Evolutionary conservation across 2,329 filamentous ascomycete genomes (phyloP).

Genomic region (Aspergillus fijiensis): DNA sequence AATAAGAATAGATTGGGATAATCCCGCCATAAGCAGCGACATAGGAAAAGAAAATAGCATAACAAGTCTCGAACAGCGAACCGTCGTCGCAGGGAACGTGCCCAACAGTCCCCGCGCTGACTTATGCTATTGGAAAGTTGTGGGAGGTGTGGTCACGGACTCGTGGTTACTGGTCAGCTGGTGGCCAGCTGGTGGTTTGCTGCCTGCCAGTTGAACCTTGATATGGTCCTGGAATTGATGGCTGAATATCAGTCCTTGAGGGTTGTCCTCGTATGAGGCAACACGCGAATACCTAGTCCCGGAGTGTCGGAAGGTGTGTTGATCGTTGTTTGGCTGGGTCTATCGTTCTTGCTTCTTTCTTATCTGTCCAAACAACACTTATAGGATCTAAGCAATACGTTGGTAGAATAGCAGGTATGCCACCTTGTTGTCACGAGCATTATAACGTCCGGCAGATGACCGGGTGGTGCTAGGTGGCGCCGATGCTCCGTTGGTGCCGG

Average conservation of each 20-base stretch:
- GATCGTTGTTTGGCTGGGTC: background rate
- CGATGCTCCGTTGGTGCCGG: slow-evolving; percentile 59
- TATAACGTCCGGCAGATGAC: slow-evolving; percentile 57
- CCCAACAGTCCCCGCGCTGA: background rate
- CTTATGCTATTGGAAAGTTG: background rate
- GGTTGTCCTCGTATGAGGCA: background rate
- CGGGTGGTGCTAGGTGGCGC: slow-evolving; percentile 58
- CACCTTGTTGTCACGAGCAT: slow-evolving; percentile 87
- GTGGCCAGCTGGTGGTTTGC: background rate
- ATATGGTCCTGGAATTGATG: background rate
- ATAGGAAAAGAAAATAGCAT: background rate
- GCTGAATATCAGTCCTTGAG: background rate
- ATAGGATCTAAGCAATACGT: slow-evolving; percentile 53
- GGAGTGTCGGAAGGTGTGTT: background rate
- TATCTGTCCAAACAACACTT: background rate
- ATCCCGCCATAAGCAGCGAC: slow-evolving; percentile 6
- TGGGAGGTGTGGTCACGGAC: background rate
- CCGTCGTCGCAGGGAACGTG: background rate
- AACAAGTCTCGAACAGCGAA: background rate
- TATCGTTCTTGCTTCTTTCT: background rate
- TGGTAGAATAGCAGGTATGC: slow-evolving; percentile 97
- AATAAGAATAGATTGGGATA: slow-evolving; percentile 2
- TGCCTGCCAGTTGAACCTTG: background rate
- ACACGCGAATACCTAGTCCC: background rate
- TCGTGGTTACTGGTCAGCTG: background rate